These are phyloP conservation scores for Oropetium thomaeum DNA, from an alignment of 176 grass and related monocot species.

Conservation along the genomic window DNA sequence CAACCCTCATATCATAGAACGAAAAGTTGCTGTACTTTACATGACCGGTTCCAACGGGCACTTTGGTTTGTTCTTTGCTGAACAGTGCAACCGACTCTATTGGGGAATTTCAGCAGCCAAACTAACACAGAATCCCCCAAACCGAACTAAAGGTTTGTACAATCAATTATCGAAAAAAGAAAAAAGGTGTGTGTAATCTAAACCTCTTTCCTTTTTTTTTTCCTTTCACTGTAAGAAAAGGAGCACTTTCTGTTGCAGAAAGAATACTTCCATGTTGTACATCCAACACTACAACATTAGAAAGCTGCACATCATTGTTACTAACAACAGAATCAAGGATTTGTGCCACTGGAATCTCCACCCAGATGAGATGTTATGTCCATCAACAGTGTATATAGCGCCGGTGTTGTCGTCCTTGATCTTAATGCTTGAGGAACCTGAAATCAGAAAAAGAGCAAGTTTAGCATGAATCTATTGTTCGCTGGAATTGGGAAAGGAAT, in stretches of 20 bases:
- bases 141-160: too few relatives aligned
- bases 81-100: too few relatives aligned
- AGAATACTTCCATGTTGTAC: neutral
- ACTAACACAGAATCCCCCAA: neutral
- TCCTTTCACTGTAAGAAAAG: constrained; percentile 24
- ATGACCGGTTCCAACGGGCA: neutral
- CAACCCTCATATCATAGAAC: neutral
- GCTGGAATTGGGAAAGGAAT: neutral
- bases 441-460: constrained; percentile 5
- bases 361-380: constrained; percentile 56
- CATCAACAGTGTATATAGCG: constrained; percentile 46
- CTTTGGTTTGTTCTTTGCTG: neutral
- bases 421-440: constrained; percentile 95
- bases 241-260: constrained; percentile 1
- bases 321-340: constrained; percentile 36
- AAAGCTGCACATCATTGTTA: constrained; percentile 39
- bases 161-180: too few relatives aligned
- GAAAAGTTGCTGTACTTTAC: neutral
- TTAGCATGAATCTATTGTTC: neutral
- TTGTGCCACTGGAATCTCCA: constrained; percentile 51
- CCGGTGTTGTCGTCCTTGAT: constrained; percentile 68
- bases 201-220: neutral
- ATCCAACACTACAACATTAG: neutral
- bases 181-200: constrained; percentile 18
- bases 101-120: too few relatives aligned